Base-by-base conservation (phyloP, 345 rosid species). In the Eucalyptus cladocalyx region DNA sequence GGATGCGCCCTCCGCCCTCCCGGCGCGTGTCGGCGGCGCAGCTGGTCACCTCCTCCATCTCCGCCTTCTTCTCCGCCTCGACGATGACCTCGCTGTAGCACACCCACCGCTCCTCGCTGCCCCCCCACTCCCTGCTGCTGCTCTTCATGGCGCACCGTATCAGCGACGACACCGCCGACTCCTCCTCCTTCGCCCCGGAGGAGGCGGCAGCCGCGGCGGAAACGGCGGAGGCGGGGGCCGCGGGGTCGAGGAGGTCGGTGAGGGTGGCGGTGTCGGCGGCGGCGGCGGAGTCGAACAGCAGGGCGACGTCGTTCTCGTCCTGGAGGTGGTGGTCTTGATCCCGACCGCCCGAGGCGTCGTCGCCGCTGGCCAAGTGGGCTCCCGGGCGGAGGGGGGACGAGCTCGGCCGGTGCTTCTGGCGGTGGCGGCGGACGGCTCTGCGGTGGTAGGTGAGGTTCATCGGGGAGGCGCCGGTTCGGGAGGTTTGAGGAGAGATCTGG, bases 91-190 rank as follows among this genome's bases (percentile, higher is more conserved):
- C 98, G 85, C 95, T 93, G 91, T 96, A 97, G 86, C 97, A 92
- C 89, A 96, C 99, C 99, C 99, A 97, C 91, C 91, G 93, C 92
- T 97, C 98, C 90, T 93, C 95, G 51, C 93, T 94, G 34, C 93
- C 93, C 80, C 94, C 95, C 91, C 93, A 93, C 89, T 91, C 94
- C 45, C 92, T 92, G 42, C 93, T 88, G 50, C 87, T 83, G 86
- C 91, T 72, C 92, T 93, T 96, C 97, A 97, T 95, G 50, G 99
- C 99, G 51, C 96, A 89, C 90, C 95, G 81, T 72, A 94, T 87
- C 86, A 96, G 94, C 91, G 91, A 89, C 83, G 89, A 89, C 53
- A 43, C 72, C 56, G 87, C 81, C 51, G 56, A 65, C 48, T 54
- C 58, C 32, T 49, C 85, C 62, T 90, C 89, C 34, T 90, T 91